These are phyloP conservation scores for Teunomyces gatunensis DNA, from an alignment of 805 yeast species.

Conservation along the genomic window DNA sequence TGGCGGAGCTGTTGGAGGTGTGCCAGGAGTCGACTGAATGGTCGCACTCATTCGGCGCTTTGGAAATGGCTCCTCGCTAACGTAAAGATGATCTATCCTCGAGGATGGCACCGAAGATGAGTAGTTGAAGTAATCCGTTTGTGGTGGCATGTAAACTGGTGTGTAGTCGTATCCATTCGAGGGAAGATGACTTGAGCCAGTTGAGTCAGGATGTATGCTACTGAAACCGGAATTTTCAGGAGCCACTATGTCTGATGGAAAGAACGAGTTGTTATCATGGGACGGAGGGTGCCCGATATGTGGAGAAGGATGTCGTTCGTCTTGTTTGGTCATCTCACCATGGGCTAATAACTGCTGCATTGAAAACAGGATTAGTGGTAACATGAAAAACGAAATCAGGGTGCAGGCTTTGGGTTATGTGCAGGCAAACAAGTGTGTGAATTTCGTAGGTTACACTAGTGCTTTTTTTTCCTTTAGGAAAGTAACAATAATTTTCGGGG, in stretches of 20 bases:
- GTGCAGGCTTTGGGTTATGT: not conserved
- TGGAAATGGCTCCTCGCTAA: not conserved
- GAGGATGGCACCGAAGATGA: slow-evolving; percentile 8
- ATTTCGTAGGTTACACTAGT: not conserved
- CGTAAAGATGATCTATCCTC: slow-evolving; percentile 9
- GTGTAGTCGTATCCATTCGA: not conserved
- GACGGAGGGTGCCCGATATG: not conserved
- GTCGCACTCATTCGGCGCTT: slow-evolving; percentile 4
- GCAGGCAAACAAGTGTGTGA: not conserved
- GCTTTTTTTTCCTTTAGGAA: not conserved
- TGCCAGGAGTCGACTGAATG: not conserved
- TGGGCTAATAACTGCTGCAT: slow-evolving; percentile 1
- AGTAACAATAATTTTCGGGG: not conserved
- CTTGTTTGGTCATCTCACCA: slow-evolving; percentile 2
- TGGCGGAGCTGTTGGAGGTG: slow-evolving; percentile 4
- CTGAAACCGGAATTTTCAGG: not conserved
- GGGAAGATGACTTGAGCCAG: not conserved
- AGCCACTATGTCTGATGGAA: not conserved
- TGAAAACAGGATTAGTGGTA: not conserved
- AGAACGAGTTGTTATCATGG: not conserved
- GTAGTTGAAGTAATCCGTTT: slow-evolving; percentile 10
- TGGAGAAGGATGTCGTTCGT: not conserved
- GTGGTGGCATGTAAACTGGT: not conserved
- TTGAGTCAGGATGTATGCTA: not conserved
- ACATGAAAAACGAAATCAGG: not conserved